Evolutionary conservation across 176 grass and related monocot species (phyloP), one percentile per base, ranked within the genome.

Genomic region (Poa annua): DNA sequence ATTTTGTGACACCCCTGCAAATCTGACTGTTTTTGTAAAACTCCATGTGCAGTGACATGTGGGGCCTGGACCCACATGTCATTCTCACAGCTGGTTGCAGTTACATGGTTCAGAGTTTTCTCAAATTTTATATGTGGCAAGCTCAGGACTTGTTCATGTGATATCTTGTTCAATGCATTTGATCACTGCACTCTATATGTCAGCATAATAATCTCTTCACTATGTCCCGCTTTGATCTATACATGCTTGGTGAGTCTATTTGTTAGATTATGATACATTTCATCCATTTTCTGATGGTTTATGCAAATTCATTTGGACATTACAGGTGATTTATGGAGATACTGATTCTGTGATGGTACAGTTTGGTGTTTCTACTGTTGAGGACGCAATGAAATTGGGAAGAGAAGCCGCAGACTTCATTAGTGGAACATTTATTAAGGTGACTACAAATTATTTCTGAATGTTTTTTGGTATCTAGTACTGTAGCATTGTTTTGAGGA

Each of bases 341-440:
- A 96, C 93, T 24, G 93, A 99, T 85, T 99, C 93, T 78, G 93
- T 99, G 81, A 99, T 99, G 96, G 96, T 96, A 77, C 93, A 96
- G 81, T 99, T 99, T 83, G 96, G 96, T 63, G 96, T 79, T 80
- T 85, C 93, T 82, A 87, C 87, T 3, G 96, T 99, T 17, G 83
- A 93, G 55, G 88, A 77, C 36, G 93, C 93, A 56, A 99, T 99
- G 96, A 92, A 99, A 71, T 81, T 99, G 71, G 96, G 96, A 93
- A 95, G 91, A 93, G 93, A 98, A 91, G 92, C 96, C 59, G 91
- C 96, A 75, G 87, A 98, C 9, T 85, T 85, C 76, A 96, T 99
- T 74, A 93, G 91, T 85, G 90, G 83, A 86, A 98, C 96, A 80
- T 98, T 98, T 88, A 95, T 77, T 63, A 98, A 95, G 96, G 96